These are phyloP conservation scores for Neospora caninum DNA, from an alignment of 169 alveolate species.

Conservation along the genomic window DNA sequence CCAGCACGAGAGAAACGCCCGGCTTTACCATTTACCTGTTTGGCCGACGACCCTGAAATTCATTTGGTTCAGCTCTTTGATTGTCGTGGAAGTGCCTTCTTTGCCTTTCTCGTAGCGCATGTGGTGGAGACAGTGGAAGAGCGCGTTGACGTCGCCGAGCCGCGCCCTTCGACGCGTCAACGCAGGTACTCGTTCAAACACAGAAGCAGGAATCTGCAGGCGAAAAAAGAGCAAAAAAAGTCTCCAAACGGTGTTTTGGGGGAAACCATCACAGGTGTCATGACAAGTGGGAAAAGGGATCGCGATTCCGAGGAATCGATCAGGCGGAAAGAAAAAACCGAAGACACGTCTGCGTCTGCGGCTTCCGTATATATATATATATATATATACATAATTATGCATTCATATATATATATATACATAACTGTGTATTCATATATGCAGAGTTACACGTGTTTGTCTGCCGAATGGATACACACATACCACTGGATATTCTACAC, in stretches of 20 bases:
- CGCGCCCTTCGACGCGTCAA: not conserved
- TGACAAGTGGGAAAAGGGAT: too few relatives aligned
- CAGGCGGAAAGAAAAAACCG: too few relatives aligned
- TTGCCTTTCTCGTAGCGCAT: conserved; percentile 2
- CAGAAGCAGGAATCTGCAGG: not conserved
- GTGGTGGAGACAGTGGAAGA: not conserved
- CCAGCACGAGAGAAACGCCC: too few relatives aligned
- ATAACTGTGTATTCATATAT: not conserved
- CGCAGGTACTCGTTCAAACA: conserved; percentile 19
- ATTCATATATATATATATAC: not conserved
- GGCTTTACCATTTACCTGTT: not conserved
- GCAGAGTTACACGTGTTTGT: not conserved
- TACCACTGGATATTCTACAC: not conserved
- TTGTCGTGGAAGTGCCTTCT: not conserved
- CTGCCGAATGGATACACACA: not conserved
- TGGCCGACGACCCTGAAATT: conserved; percentile 1
- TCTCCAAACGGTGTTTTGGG: not conserved
- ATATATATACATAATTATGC: not conserved
- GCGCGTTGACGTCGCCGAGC: not conserved
- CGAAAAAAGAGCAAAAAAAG: not conserved
- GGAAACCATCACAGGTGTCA: not conserved
- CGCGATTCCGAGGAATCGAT: too few relatives aligned
- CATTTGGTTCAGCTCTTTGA: not conserved
- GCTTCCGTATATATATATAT: not conserved
- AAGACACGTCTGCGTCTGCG: too few relatives aligned